These are phyloP conservation scores for Casuarina equisetifolia DNA, from an alignment of 306 rosid genomes.

Conservation along the genomic window DNA sequence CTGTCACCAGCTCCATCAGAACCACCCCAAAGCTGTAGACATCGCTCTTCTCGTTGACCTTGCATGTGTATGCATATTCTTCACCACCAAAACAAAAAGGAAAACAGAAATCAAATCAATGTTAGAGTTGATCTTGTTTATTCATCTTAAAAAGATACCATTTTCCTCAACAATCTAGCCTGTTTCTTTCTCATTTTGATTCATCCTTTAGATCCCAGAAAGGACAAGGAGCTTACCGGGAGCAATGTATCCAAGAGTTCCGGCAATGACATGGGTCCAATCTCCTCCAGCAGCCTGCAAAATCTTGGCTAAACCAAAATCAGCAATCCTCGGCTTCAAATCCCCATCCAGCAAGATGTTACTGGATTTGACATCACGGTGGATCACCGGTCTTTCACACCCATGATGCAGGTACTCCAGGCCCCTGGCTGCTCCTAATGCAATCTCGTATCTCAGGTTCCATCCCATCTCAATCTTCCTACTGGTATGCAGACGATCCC, in stretches of 20 bases:
- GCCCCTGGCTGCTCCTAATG: constrained; percentile 85
- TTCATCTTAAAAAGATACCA: neutral
- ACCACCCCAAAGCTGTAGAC: constrained; percentile 93
- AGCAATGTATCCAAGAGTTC: constrained; percentile 84
- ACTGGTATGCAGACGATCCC: constrained; percentile 71
- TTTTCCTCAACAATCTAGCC: neutral
- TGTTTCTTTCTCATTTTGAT: neutral
- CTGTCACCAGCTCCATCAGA: constrained; percentile 78
- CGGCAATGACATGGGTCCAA: constrained; percentile 72
- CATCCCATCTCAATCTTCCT: constrained; percentile 60
- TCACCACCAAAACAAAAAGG: constrained; percentile 27
- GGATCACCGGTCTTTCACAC: constrained; percentile 69
- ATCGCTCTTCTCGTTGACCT: constrained; percentile 85
- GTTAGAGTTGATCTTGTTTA: neutral
- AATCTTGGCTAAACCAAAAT: constrained; percentile 87
- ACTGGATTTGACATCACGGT: constrained; percentile 86
- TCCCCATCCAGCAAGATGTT: constrained; percentile 74
- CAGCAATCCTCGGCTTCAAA: constrained; percentile 91
- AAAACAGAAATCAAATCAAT: neutral
- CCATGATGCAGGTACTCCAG: constrained; percentile 90
- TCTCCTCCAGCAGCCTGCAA: constrained; percentile 59
- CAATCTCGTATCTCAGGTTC: constrained; percentile 78
- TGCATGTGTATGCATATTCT: constrained; percentile 83
- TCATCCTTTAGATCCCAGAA: neutral
- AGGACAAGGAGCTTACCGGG: constrained; percentile 57